Base-by-base conservation (phyloP, 2,329 filamentous ascomycete species). In the Plectosphaerella cucumerina region DNA sequence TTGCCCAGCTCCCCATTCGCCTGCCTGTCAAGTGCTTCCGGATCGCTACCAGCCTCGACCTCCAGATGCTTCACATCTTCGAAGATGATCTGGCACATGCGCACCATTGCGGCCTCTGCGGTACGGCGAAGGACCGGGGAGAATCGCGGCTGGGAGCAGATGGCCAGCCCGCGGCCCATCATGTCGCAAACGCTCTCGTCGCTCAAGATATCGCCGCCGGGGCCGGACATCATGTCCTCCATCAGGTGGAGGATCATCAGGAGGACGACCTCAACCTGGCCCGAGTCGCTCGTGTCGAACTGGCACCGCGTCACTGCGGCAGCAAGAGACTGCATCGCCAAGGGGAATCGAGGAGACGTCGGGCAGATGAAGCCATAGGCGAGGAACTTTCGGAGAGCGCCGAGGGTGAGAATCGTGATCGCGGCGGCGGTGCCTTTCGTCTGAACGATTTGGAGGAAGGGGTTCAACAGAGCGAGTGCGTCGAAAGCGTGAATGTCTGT, bases 11-110 rank as follows among this genome's bases (percentile, higher is more conserved):
- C 84, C 20, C 82, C 82, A 56, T 86, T 83, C 8, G 81, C 80
- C 62, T 81, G 78, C 59, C 81, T 81, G 50, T 90, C 86, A 51
- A 89, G 69, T 4, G 80, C 80, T 34, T 85, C 81, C 6, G 81
- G 70, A 55, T 88, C 83, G 35, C 86, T 81, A 12, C 84, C 84
- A 20, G 85, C 81, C 63, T 92, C 87, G 44, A 89, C 79, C 60
- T 95, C 90, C 8, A 97, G 74, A 57, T 92, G 85, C 67, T 96
- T 96, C 48, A 99, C 73, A 53, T 95, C 86, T 68, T 92, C 89
- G 65, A 99, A 99, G 61, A 99, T 96, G 58, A 96, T 91, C 70
- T 99, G 94, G 65, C 94, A 97, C 94, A 99, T 99, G 59, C 90
- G 90, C 44, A 97, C 90, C 92, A 99, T 97, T 50, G 91, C 87